Conservation (phyloP, 106 monocot species). For the Allium sativum region DNA sequence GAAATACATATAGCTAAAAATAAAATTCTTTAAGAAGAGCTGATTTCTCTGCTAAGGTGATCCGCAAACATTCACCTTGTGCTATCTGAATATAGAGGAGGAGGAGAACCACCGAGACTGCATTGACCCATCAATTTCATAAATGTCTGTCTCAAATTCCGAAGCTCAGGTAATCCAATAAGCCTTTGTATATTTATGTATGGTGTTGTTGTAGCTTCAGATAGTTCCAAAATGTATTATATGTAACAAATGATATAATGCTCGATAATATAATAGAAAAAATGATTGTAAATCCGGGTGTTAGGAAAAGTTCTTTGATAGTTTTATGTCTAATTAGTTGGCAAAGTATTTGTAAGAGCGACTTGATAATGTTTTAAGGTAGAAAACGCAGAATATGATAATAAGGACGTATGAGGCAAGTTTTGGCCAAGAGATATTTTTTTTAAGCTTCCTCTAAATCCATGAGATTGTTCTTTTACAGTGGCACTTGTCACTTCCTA, state of each 20-base stretch:
- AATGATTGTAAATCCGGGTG: not conserved
- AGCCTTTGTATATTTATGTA: constrained; percentile 65
- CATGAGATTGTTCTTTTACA: constrained; percentile 72
- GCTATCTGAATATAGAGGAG: constrained; percentile 70
- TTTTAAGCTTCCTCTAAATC: constrained; percentile 32
- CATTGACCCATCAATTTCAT: constrained; percentile 81
- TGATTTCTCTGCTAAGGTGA: constrained; percentile 82
- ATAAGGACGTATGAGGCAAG: constrained; percentile 63
- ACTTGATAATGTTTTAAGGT: not conserved
- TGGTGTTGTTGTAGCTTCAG: constrained; percentile 30
- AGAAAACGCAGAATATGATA: not conserved
- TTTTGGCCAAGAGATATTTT: constrained; percentile 73
- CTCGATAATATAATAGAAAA: too few species aligned
- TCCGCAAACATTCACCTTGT: constrained; percentile 94
- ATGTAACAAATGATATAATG: not conserved
- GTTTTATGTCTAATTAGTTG: not conserved
- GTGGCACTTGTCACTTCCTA: constrained; percentile 86
- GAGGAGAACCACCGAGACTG: constrained; percentile 82
- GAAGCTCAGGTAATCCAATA: constrained; percentile 80
- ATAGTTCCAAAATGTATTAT: not conserved
- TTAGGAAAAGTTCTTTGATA: not conserved
- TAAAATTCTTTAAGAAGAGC: constrained; percentile 11
- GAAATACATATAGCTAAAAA: not conserved
- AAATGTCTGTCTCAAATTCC: constrained; percentile 73
- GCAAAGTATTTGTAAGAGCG: not conserved